phyloP scores from a whole-genome alignment of 148 eudicot species.

The Hydrangea macrophylla region DNA sequence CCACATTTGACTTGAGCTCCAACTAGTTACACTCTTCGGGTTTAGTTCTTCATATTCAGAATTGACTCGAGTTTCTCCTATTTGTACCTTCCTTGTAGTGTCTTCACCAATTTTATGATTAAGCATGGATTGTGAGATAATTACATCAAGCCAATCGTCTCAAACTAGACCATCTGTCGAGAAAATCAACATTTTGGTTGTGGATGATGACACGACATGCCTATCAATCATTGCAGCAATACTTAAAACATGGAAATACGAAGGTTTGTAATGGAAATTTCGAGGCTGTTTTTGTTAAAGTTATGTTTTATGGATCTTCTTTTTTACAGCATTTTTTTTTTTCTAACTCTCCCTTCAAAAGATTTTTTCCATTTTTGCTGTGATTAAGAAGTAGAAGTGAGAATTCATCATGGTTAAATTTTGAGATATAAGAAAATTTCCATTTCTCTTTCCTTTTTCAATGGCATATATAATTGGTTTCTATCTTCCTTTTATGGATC shows the following conservation, averaged over 20 bases:
- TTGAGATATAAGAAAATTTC: background rate
- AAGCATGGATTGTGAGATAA: conserved; percentile 22
- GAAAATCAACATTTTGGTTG: conserved; percentile 40
- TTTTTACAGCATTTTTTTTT: background rate
- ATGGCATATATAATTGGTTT: background rate
- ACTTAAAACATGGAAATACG: conserved; percentile 38
- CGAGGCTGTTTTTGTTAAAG: background rate
- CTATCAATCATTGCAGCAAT: conserved; percentile 33
- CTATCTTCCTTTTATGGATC: background rate
- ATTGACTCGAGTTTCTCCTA: conserved; percentile 4
- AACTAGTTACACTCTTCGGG: too few relatives aligned
- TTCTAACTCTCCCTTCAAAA: too few relatives aligned
- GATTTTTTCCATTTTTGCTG: background rate
- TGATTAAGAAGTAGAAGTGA: background rate
- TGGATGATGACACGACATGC: conserved; percentile 51
- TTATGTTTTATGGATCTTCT: background rate
- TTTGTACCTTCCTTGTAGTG: background rate
- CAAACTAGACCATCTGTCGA: background rate
- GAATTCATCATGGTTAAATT: background rate
- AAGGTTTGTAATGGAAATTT: conserved; percentile 27
- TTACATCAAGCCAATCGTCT: background rate
- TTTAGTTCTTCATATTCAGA: background rate
- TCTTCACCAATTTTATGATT: background rate
- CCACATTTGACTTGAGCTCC: background rate
- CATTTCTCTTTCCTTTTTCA: background rate